These are phyloP conservation scores for Evernia prunastri DNA, from an alignment of 495 filamentous ascomycete genomes.

Conservation along the genomic window DNA sequence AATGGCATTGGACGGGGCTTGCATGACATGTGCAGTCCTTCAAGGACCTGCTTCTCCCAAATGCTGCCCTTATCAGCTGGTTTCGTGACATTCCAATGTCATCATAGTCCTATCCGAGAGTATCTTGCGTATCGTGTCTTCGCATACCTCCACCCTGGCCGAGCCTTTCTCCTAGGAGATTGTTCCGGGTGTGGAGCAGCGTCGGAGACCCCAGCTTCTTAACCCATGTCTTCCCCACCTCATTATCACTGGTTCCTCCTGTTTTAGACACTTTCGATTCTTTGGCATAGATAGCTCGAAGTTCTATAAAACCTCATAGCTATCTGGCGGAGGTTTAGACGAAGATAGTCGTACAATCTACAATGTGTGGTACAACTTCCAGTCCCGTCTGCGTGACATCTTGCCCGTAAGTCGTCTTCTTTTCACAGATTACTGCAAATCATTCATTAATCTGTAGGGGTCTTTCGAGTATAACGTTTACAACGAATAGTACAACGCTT, in stretches of 20 bases:
- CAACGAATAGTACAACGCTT: not conserved
- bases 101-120: not conserved
- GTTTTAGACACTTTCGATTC: not conserved
- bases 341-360: no score
- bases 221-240: not conserved
- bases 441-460: not conserved
- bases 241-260: not conserved
- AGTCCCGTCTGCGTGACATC: not conserved
- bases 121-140: no score
- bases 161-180: not conserved
- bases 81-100: not conserved
- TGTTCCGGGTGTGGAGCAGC: not conserved
- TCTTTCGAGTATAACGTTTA: not conserved
- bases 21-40: not conserved
- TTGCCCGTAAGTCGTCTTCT: constrained; percentile 5
- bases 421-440: not conserved
- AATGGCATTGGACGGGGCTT: not conserved
- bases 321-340: not conserved
- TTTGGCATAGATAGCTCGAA: not conserved
- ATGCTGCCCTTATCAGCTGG: not conserved
- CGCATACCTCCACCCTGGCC: not conserved
- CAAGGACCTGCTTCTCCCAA: not conserved
- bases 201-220: not conserved
- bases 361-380: constrained; percentile 12
- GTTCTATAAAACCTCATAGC: not conserved